Evolutionary conservation across 345 rosid species (phyloP).

Genomic region (Gossypium rotundifolium): DNA sequence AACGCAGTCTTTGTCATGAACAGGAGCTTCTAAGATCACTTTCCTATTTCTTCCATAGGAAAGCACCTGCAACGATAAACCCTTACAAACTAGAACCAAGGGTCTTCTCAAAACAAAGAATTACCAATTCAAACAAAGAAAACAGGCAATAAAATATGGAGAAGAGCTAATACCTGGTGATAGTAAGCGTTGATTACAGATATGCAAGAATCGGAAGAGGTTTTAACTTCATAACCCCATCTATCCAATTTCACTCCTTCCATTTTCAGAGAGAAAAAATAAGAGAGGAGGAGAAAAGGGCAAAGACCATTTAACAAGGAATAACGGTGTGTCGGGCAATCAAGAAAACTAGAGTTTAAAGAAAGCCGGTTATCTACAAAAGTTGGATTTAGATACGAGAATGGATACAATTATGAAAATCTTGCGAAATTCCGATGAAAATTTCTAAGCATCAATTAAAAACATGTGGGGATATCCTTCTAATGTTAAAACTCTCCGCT

Average conservation of each 20-base stretch:
- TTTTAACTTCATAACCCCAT: conserved; percentile 75
- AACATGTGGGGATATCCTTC: too few relatives aligned
- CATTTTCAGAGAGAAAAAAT: conserved; percentile 12
- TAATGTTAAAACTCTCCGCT: too few relatives aligned
- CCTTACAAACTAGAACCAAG: background rate
- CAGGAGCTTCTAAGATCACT: conserved; percentile 61
- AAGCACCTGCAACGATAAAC: conserved; percentile 43
- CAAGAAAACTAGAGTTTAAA: too few relatives aligned
- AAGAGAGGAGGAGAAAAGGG: background rate
- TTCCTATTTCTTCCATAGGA: conserved; percentile 54
- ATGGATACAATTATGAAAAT: too few relatives aligned
- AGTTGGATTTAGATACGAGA: too few relatives aligned
- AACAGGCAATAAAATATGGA: background rate
- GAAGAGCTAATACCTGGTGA: conserved; percentile 41
- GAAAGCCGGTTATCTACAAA: too few relatives aligned
- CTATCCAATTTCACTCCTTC: conserved; percentile 47
- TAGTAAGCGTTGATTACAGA: conserved; percentile 62
- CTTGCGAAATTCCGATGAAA: too few relatives aligned
- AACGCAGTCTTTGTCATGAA: conserved; percentile 58
- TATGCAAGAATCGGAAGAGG: conserved; percentile 61
- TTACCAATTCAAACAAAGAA: background rate
- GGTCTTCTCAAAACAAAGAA: background rate
- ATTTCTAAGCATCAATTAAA: too few relatives aligned
- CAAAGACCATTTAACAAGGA: too few relatives aligned
- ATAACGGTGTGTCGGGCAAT: too few relatives aligned